A percentile compares a stretch with the other conserved stretches of the same genome.
These are phyloP conservation scores for Candida chauliodis DNA, from an alignment of 805 yeast genomes.

Conservation along the genomic window DNA sequence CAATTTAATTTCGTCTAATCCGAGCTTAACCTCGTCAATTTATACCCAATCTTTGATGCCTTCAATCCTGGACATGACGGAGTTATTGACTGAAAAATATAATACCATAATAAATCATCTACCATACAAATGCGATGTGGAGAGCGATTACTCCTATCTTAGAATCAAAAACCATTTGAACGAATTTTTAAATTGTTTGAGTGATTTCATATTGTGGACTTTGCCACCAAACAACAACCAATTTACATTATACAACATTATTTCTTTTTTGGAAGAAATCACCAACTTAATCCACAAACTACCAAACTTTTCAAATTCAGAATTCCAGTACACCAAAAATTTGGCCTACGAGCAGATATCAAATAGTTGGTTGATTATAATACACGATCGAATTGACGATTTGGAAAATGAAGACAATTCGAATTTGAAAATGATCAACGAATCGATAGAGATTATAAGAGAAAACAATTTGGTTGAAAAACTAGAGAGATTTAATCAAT, in stretches of 20 bases:
- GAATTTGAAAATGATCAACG: conserved; percentile 12
- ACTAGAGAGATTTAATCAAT: conserved; percentile 43
- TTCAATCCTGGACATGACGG: conserved; percentile 48
- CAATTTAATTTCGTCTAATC: conserved; percentile 54
- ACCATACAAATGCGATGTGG: conserved; percentile 73
- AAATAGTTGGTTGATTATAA: conserved; percentile 52
- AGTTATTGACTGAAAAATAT: conserved; percentile 45
- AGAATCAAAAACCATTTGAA: conserved; percentile 65
- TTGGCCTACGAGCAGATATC: conserved; percentile 61
- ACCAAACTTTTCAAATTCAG: conserved; percentile 62
- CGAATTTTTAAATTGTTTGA: conserved; percentile 66
- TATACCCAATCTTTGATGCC: conserved; percentile 55
- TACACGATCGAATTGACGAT: conserved; percentile 26
- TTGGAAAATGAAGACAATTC: conserved; percentile 12
- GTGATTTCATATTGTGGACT: conserved; percentile 70
- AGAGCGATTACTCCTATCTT: conserved; percentile 72
- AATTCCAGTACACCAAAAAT: conserved; percentile 47
- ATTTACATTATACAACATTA: conserved; percentile 39
- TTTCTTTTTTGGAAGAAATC: conserved; percentile 61
- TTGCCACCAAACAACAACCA: conserved; percentile 67
- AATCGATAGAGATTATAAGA: conserved; percentile 27
- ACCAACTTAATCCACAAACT: conserved; percentile 56
- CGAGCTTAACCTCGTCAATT: conserved; percentile 55
- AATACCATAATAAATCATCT: conserved; percentile 44
- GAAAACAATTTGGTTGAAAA: conserved; percentile 39